Evolutionary conservation across 139 green algal genomes (phyloP).

Genomic region (Coelastrella sp.): DNA sequence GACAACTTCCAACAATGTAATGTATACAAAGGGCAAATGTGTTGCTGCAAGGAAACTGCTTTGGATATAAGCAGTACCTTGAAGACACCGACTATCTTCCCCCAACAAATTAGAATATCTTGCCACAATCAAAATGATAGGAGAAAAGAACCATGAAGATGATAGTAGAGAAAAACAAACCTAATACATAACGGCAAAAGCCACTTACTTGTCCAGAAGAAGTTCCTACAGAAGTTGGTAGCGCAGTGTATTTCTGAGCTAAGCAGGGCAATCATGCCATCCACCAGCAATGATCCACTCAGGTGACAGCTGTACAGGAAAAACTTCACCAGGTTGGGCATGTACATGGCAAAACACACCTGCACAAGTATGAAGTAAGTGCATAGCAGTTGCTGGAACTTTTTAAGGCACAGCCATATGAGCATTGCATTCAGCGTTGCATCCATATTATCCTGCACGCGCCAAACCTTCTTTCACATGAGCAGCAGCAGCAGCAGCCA

Average conservation of each 20-base stretch:
- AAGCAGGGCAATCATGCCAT: constrained; percentile 38
- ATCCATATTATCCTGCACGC: no score
- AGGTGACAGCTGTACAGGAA: constrained; percentile 24
- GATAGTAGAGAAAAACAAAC: background rate
- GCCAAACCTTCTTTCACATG: no score
- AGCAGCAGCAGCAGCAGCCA: no score
- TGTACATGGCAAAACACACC: constrained; percentile 44
- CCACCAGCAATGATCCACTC: background rate
- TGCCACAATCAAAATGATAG: no score
- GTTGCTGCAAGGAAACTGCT: no score
- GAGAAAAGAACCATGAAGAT: no score
- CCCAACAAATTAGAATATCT: no score
- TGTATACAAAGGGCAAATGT: no score
- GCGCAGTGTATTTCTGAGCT: constrained; percentile 37
- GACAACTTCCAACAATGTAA: no score
- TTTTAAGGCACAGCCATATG: background rate
- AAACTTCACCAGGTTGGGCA: constrained; percentile 40
- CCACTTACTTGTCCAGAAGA: constrained; percentile 47
- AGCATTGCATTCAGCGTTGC: background rate
- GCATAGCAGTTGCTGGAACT: background rate
- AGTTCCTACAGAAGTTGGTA: constrained; percentile 32
- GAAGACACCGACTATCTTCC: no score
- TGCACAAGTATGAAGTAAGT: background rate
- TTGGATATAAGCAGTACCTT: no score
- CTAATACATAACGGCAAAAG: background rate